Evolutionary conservation across 2,329 filamentous ascomycete genomes (phyloP), one percentile per base, ranked within the genome.

Genomic region (Neonectria faginata): DNA sequence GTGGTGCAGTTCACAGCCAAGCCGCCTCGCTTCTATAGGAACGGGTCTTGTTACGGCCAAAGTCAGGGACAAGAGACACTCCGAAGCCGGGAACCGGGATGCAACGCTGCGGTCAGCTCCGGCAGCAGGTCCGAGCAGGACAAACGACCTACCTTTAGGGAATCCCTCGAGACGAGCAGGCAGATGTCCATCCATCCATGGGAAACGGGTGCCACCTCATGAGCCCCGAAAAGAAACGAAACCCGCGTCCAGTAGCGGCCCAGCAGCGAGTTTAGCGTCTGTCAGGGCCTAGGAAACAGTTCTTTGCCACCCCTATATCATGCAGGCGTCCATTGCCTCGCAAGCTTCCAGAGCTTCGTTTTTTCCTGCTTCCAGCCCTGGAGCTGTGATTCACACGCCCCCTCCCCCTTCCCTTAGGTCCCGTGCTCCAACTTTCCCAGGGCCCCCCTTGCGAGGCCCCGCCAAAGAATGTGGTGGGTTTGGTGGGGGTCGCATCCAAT

Each of bases 401-500:
- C 58, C 52, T 47, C 33, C 54, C 53, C 45, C 56, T 22, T 65
- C 65, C 65, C 55, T 33, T 61, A 36, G 33, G 60, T 60, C 55
- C 62, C 36, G 45, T 57, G 63, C 63, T n/a, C 36, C 36, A 39
- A 39, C 36, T 39, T 39, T 39, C 36, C 14, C 5, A 39, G 36
- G 36, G 2, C 12, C 4, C 36, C 60, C 57, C 50, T 31, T 22
- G 54, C 47, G 18, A 56, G 59, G 65, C 68, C 70, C 70, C 70
- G 67, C 69, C 58, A 62, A 64, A 55, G 50, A 64, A 42, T 20
- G 50, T 53, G 66, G 60, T 70, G 70, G 69, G 39, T 2, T 64
- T 72, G 50, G 67, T 64, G 63, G 70, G 70, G 70, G 67, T 67
- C 57, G 48, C 69, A 61, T 64, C 62, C 57, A 57, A 54, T 64